Evolutionary conservation across 2,329 filamentous ascomycete genomes (phyloP).

Genomic region (Chalara sp.): DNA sequence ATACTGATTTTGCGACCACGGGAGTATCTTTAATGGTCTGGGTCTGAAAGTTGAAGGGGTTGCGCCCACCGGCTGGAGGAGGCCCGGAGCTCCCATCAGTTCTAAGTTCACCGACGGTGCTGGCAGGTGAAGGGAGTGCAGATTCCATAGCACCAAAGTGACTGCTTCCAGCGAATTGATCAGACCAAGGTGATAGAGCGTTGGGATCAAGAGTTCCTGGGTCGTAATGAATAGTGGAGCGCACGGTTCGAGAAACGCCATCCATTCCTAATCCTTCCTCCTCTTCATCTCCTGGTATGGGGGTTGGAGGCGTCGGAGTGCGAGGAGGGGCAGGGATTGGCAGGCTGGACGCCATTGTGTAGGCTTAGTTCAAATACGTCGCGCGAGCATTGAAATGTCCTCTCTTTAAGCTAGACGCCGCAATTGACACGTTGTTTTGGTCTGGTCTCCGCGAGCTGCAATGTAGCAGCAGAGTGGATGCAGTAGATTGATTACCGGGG

Average conservation of each 20-base stretch:
- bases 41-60: slow-evolving; percentile 93
- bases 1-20: slow-evolving; percentile 61
- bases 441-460: too few relatives aligned
- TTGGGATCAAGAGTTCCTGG: slow-evolving; percentile 40
- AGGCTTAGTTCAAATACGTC: neutral
- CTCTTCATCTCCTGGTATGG: slow-evolving; percentile 37
- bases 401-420: too few relatives aligned
- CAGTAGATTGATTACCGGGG: too few relatives aligned
- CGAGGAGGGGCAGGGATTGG: slow-evolving; percentile 53
- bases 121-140: slow-evolving; percentile 22
- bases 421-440: too few relatives aligned
- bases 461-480: too few relatives aligned
- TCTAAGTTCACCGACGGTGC: slow-evolving; percentile 5
- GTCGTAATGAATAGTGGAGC: slow-evolving; percentile 31
- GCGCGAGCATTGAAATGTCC: too few relatives aligned
- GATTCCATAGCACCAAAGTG: slow-evolving; percentile 29
- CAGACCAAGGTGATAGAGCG: slow-evolving; percentile 9
- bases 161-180: slow-evolving; percentile 16
- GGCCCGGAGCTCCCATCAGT: slow-evolving; percentile 26
- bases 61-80: slow-evolving; percentile 32
- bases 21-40: slow-evolving; percentile 68
- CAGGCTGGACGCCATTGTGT: slow-evolving; percentile 51
- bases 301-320: slow-evolving; percentile 57
- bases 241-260: slow-evolving; percentile 14
- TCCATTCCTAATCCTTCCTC: slow-evolving; percentile 19